These are phyloP conservation scores for Gossypium thurberi DNA, from an alignment of 345 rosid species.

Conservation along the genomic window DNA sequence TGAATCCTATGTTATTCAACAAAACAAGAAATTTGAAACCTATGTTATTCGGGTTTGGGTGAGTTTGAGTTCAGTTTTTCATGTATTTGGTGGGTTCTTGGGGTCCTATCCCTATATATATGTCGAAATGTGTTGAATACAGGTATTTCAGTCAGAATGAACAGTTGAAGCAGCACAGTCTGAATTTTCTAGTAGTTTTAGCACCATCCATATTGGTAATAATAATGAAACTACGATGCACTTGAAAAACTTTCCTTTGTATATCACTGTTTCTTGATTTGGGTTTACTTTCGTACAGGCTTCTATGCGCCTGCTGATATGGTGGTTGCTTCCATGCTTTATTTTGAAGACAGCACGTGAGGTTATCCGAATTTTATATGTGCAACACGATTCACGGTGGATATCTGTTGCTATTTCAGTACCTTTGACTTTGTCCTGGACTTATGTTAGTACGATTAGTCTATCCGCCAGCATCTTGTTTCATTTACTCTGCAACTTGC, in stretches of 20 bases:
- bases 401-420: slow-evolving; percentile 47
- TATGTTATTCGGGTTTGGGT: neutral
- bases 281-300: slow-evolving; percentile 33
- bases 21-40: neutral
- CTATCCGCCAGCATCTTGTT: slow-evolving; percentile 72
- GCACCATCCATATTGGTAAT: neutral
- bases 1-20: neutral
- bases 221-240: neutral
- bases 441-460: slow-evolving; percentile 55
- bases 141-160: neutral
- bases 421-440: slow-evolving; percentile 64
- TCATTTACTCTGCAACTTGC: slow-evolving; percentile 86
- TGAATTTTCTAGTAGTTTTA: neutral
- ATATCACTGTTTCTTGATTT: slow-evolving; percentile 8
- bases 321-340: slow-evolving; percentile 76
- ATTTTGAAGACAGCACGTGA: slow-evolving; percentile 60
- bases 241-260: neutral
- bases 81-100: neutral
- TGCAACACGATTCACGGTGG: slow-evolving; percentile 58
- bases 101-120: neutral
- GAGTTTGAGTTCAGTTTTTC: neutral
- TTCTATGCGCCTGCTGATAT: slow-evolving; percentile 50
- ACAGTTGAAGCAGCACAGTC: neutral
- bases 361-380: slow-evolving; percentile 41
- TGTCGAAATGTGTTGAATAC: neutral